Conservation (phyloP, 345 rosid genomes). For the Eucalyptus pauciflora region DNA sequence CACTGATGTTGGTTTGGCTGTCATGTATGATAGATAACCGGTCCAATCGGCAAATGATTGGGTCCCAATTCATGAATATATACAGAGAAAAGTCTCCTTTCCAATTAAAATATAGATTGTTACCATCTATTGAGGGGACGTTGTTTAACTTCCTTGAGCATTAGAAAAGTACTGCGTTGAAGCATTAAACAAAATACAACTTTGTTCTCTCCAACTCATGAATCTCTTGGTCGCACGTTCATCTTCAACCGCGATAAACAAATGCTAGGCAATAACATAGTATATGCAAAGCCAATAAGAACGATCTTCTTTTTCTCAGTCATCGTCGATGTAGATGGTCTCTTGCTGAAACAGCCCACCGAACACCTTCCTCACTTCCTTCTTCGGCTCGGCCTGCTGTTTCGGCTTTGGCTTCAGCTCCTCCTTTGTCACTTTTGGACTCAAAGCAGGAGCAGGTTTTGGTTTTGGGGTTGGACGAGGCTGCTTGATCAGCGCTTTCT, state of each 20-base stretch:
- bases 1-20: background rate
- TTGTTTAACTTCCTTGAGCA: background rate
- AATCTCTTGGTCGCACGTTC: background rate
- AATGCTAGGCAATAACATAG: background rate
- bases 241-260: background rate
- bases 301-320: conserved; percentile 15
- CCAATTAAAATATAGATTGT: background rate
- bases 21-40: background rate
- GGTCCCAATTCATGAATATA: background rate
- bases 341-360: conserved; percentile 93
- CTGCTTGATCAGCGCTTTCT: conserved; percentile 48
- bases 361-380: conserved; percentile 67
- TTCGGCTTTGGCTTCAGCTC: background rate
- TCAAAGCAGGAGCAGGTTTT: background rate
- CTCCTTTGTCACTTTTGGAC: background rate
- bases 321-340: conserved; percentile 78
- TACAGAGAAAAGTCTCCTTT: background rate
- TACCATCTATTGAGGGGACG: background rate
- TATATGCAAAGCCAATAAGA: background rate
- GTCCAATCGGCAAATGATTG: background rate
- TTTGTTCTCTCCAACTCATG: background rate
- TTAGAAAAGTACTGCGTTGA: background rate
- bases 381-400: conserved; percentile 26
- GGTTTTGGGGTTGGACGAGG: background rate
- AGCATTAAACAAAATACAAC: background rate